A percentile compares a stretch with the other conserved stretches of the same genome.
These are phyloP conservation scores for Hippophae rhamnoides DNA, from an alignment of 306 rosid species.

Conservation along the genomic window DNA sequence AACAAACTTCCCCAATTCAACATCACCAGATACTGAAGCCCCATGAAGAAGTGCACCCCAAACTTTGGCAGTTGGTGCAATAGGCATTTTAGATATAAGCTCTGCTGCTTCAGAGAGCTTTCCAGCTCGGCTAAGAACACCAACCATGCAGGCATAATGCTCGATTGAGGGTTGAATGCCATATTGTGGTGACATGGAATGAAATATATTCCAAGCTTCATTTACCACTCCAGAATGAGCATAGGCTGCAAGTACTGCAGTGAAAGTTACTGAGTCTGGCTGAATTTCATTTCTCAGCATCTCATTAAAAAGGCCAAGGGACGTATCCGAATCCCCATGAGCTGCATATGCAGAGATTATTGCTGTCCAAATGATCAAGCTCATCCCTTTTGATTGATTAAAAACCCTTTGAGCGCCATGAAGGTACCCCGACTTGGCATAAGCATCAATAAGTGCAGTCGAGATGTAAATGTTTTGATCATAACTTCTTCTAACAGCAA, in stretches of 20 bases:
- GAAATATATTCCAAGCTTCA: constrained; percentile 72
- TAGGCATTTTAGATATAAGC: constrained; percentile 55
- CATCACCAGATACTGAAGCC: constrained; percentile 63
- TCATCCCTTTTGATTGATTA: constrained; percentile 39
- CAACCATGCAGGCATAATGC: constrained; percentile 88
- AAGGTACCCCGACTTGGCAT: constrained; percentile 66
- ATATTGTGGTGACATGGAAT: constrained; percentile 32
- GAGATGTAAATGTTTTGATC: constrained; percentile 50
- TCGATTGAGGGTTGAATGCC: constrained; percentile 60
- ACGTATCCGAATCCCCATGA: constrained; percentile 52
- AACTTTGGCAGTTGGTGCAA: constrained; percentile 69
- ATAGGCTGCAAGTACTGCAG: constrained; percentile 58
- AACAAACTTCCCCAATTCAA: constrained; percentile 58
- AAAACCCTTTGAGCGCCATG: constrained; percentile 44
- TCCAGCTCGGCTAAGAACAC: constrained; percentile 76
- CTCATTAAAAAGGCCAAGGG: constrained; percentile 46
- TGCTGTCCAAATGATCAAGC: constrained; percentile 66
- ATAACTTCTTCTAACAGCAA: constrained; percentile 46
- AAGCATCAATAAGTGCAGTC: constrained; percentile 62
- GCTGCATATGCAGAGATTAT: constrained; percentile 73
- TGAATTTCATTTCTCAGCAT: constrained; percentile 56
- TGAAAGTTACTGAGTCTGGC: constrained; percentile 71
- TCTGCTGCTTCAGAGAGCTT: constrained; percentile 58
- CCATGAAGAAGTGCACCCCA: constrained; percentile 89
- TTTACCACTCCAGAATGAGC: constrained; percentile 68